phyloP scores from a whole-genome alignment of 441 rosid genomes.

The Erodium texanum region DNA sequence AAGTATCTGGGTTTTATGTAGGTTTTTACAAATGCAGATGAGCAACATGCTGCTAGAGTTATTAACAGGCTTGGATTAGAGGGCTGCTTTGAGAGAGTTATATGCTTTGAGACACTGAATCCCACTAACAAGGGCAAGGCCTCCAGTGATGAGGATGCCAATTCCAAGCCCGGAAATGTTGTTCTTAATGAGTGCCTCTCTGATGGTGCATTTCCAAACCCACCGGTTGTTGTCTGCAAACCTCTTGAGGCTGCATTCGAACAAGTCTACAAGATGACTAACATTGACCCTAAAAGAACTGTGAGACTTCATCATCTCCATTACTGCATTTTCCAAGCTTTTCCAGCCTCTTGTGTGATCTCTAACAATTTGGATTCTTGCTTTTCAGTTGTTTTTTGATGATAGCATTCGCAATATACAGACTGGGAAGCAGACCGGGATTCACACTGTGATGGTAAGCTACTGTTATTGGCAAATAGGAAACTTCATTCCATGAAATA shows the following conservation, averaged over 20 bases:
- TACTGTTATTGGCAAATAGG: background rate
- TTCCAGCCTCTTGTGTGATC: too few relatives aligned
- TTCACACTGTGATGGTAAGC: slow-evolving; percentile 74
- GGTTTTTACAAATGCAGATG: slow-evolving; percentile 81
- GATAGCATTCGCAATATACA: slow-evolving; percentile 74
- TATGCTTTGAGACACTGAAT: slow-evolving; percentile 78
- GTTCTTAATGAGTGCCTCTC: slow-evolving; percentile 49
- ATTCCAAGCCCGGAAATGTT: slow-evolving; percentile 31
- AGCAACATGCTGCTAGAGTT: slow-evolving; percentile 49
- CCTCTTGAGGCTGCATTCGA: slow-evolving; percentile 67
- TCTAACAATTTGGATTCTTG: background rate
- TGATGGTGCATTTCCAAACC: slow-evolving; percentile 36
- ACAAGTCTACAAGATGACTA: slow-evolving; percentile 57
- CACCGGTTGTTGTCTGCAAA: slow-evolving; percentile 75
- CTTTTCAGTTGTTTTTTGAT: slow-evolving; percentile 74
- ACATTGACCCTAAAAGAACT: slow-evolving; percentile 58
- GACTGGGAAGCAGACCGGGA: slow-evolving; percentile 55
- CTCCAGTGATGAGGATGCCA: slow-evolving; percentile 19
- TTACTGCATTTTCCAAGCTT: background rate
- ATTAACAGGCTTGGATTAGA: slow-evolving; percentile 75
- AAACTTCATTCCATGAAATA: background rate
- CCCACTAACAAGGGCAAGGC: slow-evolving; percentile 25
- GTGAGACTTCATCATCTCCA: slow-evolving; percentile 26
- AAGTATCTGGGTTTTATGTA: slow-evolving; percentile 13
- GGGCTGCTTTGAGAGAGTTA: slow-evolving; percentile 65